Percentiles rank a stretch among this genome's conserved stretches.
Evolutionary conservation across 768 basidiomycete genomes (phyloP).

Genomic region (Amanita pallidorosea): DNA sequence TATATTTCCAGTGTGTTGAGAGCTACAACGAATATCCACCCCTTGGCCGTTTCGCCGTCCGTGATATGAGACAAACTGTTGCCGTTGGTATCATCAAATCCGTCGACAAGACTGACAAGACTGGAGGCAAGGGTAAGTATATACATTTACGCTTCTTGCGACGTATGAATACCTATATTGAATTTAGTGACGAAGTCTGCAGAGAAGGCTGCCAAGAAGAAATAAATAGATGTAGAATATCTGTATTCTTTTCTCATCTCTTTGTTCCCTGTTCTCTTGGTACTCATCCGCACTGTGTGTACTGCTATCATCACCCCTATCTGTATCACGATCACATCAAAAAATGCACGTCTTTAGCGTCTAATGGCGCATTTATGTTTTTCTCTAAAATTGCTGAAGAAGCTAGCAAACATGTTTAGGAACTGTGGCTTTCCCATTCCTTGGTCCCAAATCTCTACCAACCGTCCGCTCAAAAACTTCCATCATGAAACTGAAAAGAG

Average conservation of each 20-base stretch:
- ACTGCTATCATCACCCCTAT: conserved; percentile 27
- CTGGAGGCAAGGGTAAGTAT: conserved; percentile 66
- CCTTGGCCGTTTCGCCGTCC: conserved; percentile 98
- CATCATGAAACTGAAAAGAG: conserved; percentile 78
- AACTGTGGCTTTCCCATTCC: conserved; percentile 28
- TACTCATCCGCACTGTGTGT: conserved; percentile 28
- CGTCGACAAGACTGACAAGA: conserved; percentile 90
- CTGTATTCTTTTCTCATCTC: conserved; percentile 49
- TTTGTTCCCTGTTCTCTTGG: conserved; percentile 29
- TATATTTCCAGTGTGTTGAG: conserved; percentile 31
- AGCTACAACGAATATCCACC: conserved; percentile 97
- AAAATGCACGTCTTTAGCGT: neutral
- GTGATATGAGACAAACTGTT: conserved; percentile 99
- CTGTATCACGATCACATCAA: conserved; percentile 27
- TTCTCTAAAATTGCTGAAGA: neutral
- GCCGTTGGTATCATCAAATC: conserved; percentile 98
- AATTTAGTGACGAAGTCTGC: conserved; percentile 81
- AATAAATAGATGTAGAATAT: conserved; percentile 76
- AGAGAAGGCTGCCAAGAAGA: conserved; percentile 95
- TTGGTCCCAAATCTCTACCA: conserved; percentile 75
- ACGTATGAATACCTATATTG: neutral
- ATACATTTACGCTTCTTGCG: neutral
- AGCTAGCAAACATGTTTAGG: conserved; percentile 72
- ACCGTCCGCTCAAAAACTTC: conserved; percentile 89
- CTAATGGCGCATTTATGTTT: conserved; percentile 5